These are phyloP conservation scores for Cinnamomum chago DNA, from an alignment of 164 flowering plant species.

Conservation along the genomic window DNA sequence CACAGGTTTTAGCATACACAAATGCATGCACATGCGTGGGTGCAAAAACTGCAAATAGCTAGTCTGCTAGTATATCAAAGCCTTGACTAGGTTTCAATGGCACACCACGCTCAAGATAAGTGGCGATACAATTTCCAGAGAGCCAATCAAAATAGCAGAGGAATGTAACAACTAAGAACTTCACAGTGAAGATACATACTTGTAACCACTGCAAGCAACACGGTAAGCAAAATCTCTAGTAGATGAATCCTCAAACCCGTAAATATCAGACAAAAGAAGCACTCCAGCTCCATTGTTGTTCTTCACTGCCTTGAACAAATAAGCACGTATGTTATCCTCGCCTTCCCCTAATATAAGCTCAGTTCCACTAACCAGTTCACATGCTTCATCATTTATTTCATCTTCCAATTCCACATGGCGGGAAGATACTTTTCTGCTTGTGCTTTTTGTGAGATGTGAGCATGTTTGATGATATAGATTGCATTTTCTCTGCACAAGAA, in stretches of 20 bases:
- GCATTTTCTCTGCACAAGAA: constrained; percentile 54
- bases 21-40: background rate
- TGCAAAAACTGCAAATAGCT: background rate
- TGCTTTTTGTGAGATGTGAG: constrained; percentile 13
- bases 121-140: background rate
- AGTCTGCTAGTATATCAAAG: background rate
- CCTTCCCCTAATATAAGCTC: constrained; percentile 74
- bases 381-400: constrained; percentile 54
- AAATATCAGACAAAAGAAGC: constrained; percentile 72
- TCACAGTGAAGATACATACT: constrained; percentile 41
- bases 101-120: background rate
- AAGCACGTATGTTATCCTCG: constrained; percentile 43
- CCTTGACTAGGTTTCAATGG: background rate
- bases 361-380: constrained; percentile 75
- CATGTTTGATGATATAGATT: constrained; percentile 15
- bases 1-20: too few species aligned
- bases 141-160: background rate
- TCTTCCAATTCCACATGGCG: constrained; percentile 46
- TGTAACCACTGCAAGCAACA: constrained; percentile 92
- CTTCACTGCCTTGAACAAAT: constrained; percentile 75
- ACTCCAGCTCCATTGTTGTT: constrained; percentile 81
- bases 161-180: background rate
- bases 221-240: constrained; percentile 90
- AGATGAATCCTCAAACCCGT: constrained; percentile 72
- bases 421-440: constrained; percentile 24